Evolutionary conservation across 192 early-diverging fungal genomes (phyloP), one percentile per base, ranked within the genome.

Genomic region (Phlyctochytrium bullatum): DNA sequence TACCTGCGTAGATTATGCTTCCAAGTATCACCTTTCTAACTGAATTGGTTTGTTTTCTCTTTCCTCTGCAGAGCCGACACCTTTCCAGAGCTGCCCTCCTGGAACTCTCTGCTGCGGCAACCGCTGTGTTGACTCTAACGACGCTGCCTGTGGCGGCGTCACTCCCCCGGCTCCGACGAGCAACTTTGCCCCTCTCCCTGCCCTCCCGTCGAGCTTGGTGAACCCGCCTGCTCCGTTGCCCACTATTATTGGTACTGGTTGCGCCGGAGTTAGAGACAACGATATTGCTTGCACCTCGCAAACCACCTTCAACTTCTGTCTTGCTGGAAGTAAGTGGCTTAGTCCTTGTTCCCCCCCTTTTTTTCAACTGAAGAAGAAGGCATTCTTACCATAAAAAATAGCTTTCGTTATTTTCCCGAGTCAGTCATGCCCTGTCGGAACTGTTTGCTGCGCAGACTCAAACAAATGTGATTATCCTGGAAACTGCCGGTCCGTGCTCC

Each of bases 381-480:
- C 54, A 14, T 57, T n/a, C n/a, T n/a, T n/a, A n/a, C n/a, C n/a
- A n/a, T 14, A 50, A n/a, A 50, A 50, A 10, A n/a, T 10, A 14
- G 40, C 40, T 50, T 50, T 31, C 29, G 14, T 31, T n/a, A 52
- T 51, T 6, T 33, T 60, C 17, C 29, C 30, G 2, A 51, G 59
- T 2, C 67, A 69, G 60, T 51, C 36, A 28, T 69, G 67, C 51
- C 58, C 67, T 16, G 3, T 40, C 36, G 67, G 67, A 30, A 62
- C 67, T n/a, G 67, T 69, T 17, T 69, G 67, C 67, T 69, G 60
- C 33, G 59, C 67, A 3, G 62, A 69, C 60, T 50, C 40, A n/a
- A 50, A 50, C 40, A 50, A 50, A n/a, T 50, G 40, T n/a, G 40
- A 50, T n/a, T n/a, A 14, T n/a, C 12, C 40, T 10, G 12, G n/a